Conservation (phyloP, 2,329 filamentous ascomycete species). For the Venturia pyrina region DNA sequence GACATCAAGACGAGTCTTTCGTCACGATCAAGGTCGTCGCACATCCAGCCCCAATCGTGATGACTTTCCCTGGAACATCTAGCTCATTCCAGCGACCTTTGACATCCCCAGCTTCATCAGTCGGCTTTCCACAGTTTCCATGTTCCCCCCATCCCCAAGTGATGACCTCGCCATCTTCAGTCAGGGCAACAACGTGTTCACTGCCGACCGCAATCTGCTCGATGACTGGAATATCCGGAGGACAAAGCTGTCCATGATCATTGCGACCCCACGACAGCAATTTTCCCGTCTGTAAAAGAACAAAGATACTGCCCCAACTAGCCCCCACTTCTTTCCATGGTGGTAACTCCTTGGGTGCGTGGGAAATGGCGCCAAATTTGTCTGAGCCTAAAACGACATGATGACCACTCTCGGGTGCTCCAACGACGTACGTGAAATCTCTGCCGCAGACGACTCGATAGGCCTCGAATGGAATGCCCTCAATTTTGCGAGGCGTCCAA, state of each 20-base stretch:
- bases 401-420: slow-evolving; percentile 43
- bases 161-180: slow-evolving; percentile 55
- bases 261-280: slow-evolving; percentile 72
- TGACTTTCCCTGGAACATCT: slow-evolving; percentile 35
- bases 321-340: slow-evolving; percentile 61
- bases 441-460: slow-evolving; percentile 64
- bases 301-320: slow-evolving; percentile 74
- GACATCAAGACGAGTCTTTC: neutral
- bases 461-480: slow-evolving; percentile 50
- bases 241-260: slow-evolving; percentile 73
- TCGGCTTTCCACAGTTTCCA: slow-evolving; percentile 76
- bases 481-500: slow-evolving; percentile 52
- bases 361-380: slow-evolving; percentile 57
- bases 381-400: slow-evolving; percentile 62
- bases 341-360: slow-evolving; percentile 42
- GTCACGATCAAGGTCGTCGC: slow-evolving; percentile 71
- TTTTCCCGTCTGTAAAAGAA: slow-evolving; percentile 51
- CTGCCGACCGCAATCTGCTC: slow-evolving; percentile 69
- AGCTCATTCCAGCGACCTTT: slow-evolving; percentile 49
- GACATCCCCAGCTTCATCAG: slow-evolving; percentile 53
- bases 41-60: slow-evolving; percentile 69
- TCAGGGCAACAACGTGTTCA: slow-evolving; percentile 74
- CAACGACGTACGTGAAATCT: slow-evolving; percentile 71
- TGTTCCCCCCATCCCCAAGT: slow-evolving; percentile 98
- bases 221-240: slow-evolving; percentile 48